Base-by-base conservation (phyloP, 495 filamentous ascomycete genomes). In the Aspergillus taichungensis region DNA sequence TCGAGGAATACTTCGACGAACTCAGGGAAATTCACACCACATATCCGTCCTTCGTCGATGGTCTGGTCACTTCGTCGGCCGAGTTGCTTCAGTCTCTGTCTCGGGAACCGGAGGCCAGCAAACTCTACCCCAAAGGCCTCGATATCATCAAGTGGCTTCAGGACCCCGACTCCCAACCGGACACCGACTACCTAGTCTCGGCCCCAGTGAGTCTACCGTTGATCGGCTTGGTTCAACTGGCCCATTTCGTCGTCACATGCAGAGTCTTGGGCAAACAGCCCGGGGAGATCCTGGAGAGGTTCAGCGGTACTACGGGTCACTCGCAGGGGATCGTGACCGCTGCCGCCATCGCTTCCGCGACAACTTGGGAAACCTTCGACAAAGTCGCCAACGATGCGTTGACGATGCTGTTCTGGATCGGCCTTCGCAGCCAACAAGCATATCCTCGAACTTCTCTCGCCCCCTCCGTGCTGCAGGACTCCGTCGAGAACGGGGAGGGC, bases 361-460 rank as follows among this genome's bases (percentile, higher is more conserved):
- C 85, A 50, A 82, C 78, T 36, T 97, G 94, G 94, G 86, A 94
- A 47, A 85, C 84, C 2, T 97, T 94, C 55, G 77, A 85, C 32
- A 78, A 84, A 54, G 76, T 83, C 30, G 74, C 88, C 30, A 83
- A 75, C 41, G 76, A 85, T 56, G 84, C 90, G 2, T 69, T 99
- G 45, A 94, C 83, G 6, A 84, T 94, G 47, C 84, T 99, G n/a
- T 99, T 99, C 72, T 99, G 92, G 94, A 97, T 99, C 52, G 94
- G 94, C 51, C 79, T 90, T n/a, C 86, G 94, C 52, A 95, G 91
- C 62, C 94, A 99, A 60, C 94, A 99, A 61, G 89, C 88, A 1
- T 99, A 95, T 57, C 94, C 94, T 37, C 80, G 82, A 41, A 97
- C 94, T 2, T 96, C 94, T 1, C 73, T 99, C 42, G 84, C 89